phyloP scores from a whole-genome alignment of 495 filamentous ascomycete species.

The Letharia lupina region DNA sequence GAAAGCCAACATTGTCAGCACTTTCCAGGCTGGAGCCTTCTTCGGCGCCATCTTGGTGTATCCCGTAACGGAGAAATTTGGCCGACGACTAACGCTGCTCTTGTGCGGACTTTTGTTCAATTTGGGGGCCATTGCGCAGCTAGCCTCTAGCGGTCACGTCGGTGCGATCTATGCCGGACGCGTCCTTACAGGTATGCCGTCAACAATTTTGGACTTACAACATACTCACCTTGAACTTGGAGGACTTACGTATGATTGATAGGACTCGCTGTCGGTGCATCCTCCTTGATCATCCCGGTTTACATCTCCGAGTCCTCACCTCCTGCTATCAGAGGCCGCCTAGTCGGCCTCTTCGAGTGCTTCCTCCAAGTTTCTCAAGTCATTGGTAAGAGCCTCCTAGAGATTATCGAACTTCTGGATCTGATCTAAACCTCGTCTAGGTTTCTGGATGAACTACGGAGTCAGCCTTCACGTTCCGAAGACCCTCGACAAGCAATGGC shows the following conservation, averaged over 20 bases:
- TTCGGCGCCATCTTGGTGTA: constrained; percentile 57
- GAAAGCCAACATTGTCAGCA: constrained; percentile 47
- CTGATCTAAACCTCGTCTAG: neutral
- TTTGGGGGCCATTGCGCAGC: constrained; percentile 55
- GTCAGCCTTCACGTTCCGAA: constrained; percentile 35
- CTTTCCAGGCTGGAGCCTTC: constrained; percentile 61
- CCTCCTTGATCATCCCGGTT: neutral
- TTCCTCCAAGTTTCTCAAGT: constrained; percentile 26
- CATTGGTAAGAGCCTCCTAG: constrained; percentile 28
- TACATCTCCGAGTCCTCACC: neutral
- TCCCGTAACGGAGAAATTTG: constrained; percentile 47
- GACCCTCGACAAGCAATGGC: constrained; percentile 42
- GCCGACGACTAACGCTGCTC: constrained; percentile 50
- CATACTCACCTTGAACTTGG: constrained; percentile 22
- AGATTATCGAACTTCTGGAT: constrained; percentile 24
- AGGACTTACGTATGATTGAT: constrained; percentile 43
- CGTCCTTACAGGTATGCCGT: constrained; percentile 64
- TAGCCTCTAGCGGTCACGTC: constrained; percentile 55
- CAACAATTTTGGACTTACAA: constrained; percentile 35
- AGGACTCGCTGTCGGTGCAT: constrained; percentile 47
- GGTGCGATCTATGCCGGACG: constrained; percentile 63
- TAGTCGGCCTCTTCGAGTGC: constrained; percentile 5
- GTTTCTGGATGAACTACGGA: constrained; percentile 43
- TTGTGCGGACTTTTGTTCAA: constrained; percentile 51
- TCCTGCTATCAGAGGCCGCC: neutral